phyloP scores from a whole-genome alignment of 176 grass and related monocot species.

The Puya raimondii region DNA sequence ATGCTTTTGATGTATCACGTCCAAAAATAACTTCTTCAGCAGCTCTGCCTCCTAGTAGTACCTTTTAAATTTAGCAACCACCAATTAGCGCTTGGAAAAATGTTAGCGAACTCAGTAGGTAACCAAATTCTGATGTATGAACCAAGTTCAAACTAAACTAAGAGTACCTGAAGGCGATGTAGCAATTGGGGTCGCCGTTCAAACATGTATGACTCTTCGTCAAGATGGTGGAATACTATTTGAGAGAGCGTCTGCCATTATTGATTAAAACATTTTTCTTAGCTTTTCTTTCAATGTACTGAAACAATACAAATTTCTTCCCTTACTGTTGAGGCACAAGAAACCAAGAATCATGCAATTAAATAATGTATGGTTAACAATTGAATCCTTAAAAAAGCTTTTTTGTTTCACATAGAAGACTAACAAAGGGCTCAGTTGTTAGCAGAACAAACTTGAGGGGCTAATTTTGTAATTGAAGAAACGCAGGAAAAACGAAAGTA shows the following conservation, averaged over 20 bases:
- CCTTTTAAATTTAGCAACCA: constrained; percentile 9
- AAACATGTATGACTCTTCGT: constrained; percentile 30
- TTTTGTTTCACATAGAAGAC: too few species aligned
- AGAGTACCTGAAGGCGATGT: constrained; percentile 19
- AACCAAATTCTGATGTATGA: background rate
- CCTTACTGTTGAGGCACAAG: background rate
- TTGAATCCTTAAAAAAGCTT: background rate
- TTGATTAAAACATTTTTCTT: background rate
- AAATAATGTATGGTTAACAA: background rate
- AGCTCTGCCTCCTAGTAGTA: constrained; percentile 29
- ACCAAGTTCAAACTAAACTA: background rate
- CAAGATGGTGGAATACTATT: constrained; percentile 26
- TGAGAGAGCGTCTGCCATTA: constrained; percentile 20
- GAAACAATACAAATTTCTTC: background rate
- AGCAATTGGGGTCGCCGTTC: constrained; percentile 24
- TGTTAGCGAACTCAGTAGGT: background rate
- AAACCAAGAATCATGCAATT: background rate
- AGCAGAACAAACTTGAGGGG: too few species aligned
- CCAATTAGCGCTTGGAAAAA: background rate
- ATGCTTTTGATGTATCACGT: constrained; percentile 29
- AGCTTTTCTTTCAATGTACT: background rate
- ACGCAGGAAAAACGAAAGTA: background rate
- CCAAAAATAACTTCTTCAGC: constrained; percentile 34
- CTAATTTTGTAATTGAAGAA: too few species aligned
- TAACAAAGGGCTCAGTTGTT: too few species aligned